A percentile compares a stretch with the other conserved stretches of the same genome.
phyloP scores from a whole-genome alignment of 768 basidiomycete genomes.

The Lactarius sanguifluus region DNA sequence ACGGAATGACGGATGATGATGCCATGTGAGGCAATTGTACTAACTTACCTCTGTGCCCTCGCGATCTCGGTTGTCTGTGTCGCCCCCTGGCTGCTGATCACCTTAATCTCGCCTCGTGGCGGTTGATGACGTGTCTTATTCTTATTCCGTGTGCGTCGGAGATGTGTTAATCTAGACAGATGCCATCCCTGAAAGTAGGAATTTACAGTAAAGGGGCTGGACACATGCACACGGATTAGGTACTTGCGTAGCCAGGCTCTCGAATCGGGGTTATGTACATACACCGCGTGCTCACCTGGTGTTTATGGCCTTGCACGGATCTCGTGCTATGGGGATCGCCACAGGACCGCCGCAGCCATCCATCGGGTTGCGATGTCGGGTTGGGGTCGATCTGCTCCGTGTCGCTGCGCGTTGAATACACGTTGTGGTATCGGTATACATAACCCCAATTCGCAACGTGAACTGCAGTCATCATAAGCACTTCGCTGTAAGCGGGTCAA shows the following conservation, averaged over 20 bases:
- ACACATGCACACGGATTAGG: background rate
- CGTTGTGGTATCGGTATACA: background rate
- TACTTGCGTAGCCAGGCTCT: background rate
- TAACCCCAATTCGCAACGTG: background rate
- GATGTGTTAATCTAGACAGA: background rate
- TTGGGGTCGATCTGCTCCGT: constrained; percentile 3
- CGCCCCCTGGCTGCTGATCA: constrained; percentile 1
- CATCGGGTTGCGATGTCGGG: background rate
- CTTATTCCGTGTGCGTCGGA: constrained; percentile 19
- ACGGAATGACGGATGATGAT: background rate
- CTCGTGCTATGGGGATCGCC: background rate
- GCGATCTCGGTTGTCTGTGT: constrained; percentile 13
- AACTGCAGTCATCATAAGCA: background rate
- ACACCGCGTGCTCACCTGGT: background rate
- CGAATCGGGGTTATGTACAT: background rate
- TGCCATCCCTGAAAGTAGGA: background rate
- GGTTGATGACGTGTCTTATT: background rate
- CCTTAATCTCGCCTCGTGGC: constrained; percentile 6
- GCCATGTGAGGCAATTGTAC: background rate
- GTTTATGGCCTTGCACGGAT: background rate
- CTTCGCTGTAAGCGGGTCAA: background rate
- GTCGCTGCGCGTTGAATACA: background rate
- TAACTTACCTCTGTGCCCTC: no score
- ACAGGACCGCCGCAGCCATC: background rate
- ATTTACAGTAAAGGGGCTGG: background rate